Evolutionary conservation across 1,284 basidiomycete genomes (phyloP).

Genomic region (Phellopilus nigrolimitatus): DNA sequence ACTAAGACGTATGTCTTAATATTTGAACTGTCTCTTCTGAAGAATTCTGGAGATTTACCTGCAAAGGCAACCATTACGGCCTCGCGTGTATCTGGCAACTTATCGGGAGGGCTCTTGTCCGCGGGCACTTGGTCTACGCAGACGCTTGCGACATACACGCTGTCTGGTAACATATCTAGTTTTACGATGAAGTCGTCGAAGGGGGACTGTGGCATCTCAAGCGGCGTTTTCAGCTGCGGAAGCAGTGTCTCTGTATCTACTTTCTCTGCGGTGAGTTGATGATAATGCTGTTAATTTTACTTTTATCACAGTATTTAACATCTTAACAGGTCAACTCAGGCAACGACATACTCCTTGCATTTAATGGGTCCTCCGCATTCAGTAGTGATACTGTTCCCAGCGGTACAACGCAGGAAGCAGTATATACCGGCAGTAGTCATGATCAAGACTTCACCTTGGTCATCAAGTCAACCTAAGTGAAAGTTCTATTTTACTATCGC

Average conservation of each 20-base stretch:
- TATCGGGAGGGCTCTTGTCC: conserved; percentile 42
- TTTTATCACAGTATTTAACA: background rate
- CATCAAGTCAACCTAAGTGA: conserved; percentile 28
- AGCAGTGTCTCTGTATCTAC: conserved; percentile 38
- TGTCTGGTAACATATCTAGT: conserved; percentile 35
- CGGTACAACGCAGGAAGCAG: conserved; percentile 44
- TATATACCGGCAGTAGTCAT: conserved; percentile 45
- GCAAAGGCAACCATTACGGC: conserved; percentile 21
- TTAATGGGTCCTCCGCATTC: conserved; percentile 47
- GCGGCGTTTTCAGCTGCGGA: conserved; percentile 40
- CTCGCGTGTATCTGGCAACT: conserved; percentile 17
- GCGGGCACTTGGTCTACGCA: conserved; percentile 49
- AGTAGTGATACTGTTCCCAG: conserved; percentile 50
- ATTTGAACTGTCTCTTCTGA: background rate
- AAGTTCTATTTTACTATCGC: background rate
- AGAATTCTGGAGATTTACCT: conserved; percentile 17
- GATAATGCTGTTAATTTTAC: background rate
- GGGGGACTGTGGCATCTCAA: conserved; percentile 43
- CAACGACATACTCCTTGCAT: conserved; percentile 43
- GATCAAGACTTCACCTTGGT: conserved; percentile 40
- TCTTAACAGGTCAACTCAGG: conserved; percentile 42
- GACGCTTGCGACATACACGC: conserved; percentile 42
- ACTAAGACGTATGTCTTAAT: background rate
- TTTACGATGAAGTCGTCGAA: conserved; percentile 51
- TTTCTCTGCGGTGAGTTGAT: conserved; percentile 46